Conservation (phyloP, 495 filamentous ascomycete species). For the Penicillium longicatenatum region DNA sequence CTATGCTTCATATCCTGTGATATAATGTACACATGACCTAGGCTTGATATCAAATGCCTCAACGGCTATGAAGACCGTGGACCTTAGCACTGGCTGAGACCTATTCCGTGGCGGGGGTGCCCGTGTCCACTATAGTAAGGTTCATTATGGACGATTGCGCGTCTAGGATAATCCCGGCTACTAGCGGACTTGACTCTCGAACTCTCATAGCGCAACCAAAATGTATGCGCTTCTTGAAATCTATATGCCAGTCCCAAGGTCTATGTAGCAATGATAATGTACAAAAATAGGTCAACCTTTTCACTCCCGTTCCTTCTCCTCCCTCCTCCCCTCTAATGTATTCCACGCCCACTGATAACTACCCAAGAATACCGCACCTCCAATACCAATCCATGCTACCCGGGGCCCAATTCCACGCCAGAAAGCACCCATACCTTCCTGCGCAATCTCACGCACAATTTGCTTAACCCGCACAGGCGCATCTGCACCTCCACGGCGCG, state of each 20-base stretch:
- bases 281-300: background rate
- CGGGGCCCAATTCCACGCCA: conserved; percentile 87
- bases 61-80: background rate
- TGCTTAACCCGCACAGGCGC: conserved; percentile 56
- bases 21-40: background rate
- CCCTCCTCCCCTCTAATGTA: conserved; percentile 52
- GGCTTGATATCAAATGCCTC: background rate
- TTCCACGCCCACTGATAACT: conserved; percentile 93
- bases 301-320: conserved; percentile 18
- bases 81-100: background rate
- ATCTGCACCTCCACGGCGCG: conserved; percentile 42
- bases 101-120: background rate
- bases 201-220: background rate
- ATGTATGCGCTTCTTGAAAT: background rate
- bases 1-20: background rate
- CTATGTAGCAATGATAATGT: background rate
- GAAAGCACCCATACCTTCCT: conserved; percentile 74
- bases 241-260: background rate
- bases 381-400: conserved; percentile 90
- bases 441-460: conserved; percentile 67
- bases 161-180: background rate
- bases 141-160: background rate
- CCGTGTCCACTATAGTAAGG: background rate
- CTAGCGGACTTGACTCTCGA: background rate
- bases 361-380: conserved; percentile 92